Evolutionary conservation across 2,329 filamentous ascomycete species (phyloP), one percentile per base, ranked within the genome.

Genomic region (Alternaria ventricosa): DNA sequence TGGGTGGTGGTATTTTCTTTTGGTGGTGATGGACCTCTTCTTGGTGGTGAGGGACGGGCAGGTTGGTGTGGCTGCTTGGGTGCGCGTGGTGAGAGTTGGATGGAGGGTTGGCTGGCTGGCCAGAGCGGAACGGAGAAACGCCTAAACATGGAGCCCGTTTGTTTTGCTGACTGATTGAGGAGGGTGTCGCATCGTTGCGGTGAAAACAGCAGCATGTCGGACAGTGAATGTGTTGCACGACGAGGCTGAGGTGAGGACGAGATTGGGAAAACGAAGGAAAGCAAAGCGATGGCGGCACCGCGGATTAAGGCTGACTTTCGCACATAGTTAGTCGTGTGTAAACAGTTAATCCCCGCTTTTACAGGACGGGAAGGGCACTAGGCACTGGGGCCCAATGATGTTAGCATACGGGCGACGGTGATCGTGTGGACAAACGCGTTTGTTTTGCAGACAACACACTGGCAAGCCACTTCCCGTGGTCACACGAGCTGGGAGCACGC

Each of bases 121-220:
- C 68, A 73, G 28, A 65, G 41, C 47, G 70, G 61, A 18, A 71
- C 47, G 4, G 66, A 62, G 57, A 66, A 49, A 28, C 62, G 63
- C 50, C 54, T 65, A 22, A 69, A 64, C 23, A 67, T 66, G 59
- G 69, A 67, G 43, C 63, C 28, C 10, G 62, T 60, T 62, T 66
- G 63, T 41, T 66, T 61, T 45, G 18, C 51, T 27, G 61, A 25
- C 27, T 20, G 41, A 15, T 47, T 55, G 27, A 60, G 53, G n/a
- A 64, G 56, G 22, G 63, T 59, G 60, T 74, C 63, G 57, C 67
- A 71, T 70, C 66, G 64, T 49, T 68, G 66, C 54, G 66, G 60
- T 64, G 69, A 71, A 57, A 74, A 68, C 44, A 73, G 66, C 56
- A 74, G 69, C 71, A 74, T 74, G 56, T 64, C 67, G 60, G 63